Base-by-base conservation (phyloP, 2,329 filamentous ascomycete genomes). In the Phaeomoniella chlamydospora region DNA sequence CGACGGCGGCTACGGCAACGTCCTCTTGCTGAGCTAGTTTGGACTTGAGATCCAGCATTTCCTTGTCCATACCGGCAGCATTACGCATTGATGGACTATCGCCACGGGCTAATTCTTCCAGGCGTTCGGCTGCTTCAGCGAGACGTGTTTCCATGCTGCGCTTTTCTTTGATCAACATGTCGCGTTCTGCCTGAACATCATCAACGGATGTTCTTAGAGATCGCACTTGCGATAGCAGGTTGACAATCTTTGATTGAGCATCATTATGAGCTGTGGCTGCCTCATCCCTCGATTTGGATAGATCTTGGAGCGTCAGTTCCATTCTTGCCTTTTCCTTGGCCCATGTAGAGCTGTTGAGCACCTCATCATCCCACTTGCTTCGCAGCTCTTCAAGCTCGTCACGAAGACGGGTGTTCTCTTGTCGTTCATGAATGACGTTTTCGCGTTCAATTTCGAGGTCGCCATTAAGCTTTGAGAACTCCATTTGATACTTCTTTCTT, bases 311-410 rank as follows among this genome's bases (percentile, higher is more conserved):
- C 4, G 86, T 92, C 41, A 86, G 76, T 55, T 96, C 88, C 29
- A 98, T 70, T 12, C 88, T 79, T 12, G 85, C 73, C 66, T 96
- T 96, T 62, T 98, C 88, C 64, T 98, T 98, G 10, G 87, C 87
- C 87, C 90, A 96, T 1, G 88, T 94, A 12, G 86, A 93, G 58
- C 85, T 93, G 61, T 96, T 96, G 47, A 96, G 74, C 9, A 96
- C 85, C 59, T 98, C 88, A 49, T 96, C 85, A 50, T 98, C 90
- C 88, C 90, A 96, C 62, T 96, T 96, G 47, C 79, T 86, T 45
- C 90, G 77, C 39, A 96, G 70, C 49, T 94, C 86, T 49, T 98
- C 90, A 15, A 96, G 75, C 58, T 98, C 90, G 54, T 96, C 88
- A n/a, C 88, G 80, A 36, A 98, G 70, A 31, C 85, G 77, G 12